phyloP scores from a whole-genome alignment of 2,329 filamentous ascomycete genomes.

The Microascus cirrosus region DNA sequence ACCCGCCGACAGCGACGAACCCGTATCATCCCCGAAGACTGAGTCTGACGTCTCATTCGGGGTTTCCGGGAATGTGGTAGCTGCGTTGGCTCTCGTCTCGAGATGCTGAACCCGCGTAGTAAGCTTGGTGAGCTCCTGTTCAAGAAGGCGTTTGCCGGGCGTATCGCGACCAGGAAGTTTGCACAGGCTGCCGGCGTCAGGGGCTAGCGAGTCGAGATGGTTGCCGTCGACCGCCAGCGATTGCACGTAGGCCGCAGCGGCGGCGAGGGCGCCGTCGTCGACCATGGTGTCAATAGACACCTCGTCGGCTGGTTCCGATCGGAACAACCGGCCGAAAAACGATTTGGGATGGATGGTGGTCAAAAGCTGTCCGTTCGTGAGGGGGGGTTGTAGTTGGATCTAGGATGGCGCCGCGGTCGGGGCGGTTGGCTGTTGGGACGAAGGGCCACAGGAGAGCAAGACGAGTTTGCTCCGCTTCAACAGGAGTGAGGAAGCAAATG shows the following conservation, averaged over 20 bases:
- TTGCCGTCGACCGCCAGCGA: constrained; percentile 35
- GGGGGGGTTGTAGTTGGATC: neutral
- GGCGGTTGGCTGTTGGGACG: neutral
- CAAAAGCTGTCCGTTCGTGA: neutral
- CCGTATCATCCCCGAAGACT: constrained; percentile 47
- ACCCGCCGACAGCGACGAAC: constrained; percentile 27
- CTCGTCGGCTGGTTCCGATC: neutral
- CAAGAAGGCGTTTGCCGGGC: constrained; percentile 65
- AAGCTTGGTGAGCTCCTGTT: constrained; percentile 73
- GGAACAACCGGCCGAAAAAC: neutral
- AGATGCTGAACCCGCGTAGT: constrained; percentile 68
- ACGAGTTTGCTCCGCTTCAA: constrained; percentile 2
- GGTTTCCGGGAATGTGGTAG: constrained; percentile 54
- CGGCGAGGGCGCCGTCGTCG: constrained; percentile 43
- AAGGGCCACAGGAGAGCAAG: neutral
- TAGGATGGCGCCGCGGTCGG: neutral
- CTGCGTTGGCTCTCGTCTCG: constrained; percentile 61
- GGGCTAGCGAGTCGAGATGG: constrained; percentile 23
- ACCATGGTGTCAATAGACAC: constrained; percentile 23
- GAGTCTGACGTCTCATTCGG: constrained; percentile 65
- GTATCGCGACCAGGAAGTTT: constrained; percentile 68
- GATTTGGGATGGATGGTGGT: neutral
- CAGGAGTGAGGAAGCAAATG: neutral
- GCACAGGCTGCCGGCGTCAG: constrained; percentile 38
- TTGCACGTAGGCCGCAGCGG: constrained; percentile 41